A percentile compares a stretch with the other conserved stretches of the same genome.
phyloP scores from a whole-genome alignment of 441 rosid species.

The Populus hybrid region DNA sequence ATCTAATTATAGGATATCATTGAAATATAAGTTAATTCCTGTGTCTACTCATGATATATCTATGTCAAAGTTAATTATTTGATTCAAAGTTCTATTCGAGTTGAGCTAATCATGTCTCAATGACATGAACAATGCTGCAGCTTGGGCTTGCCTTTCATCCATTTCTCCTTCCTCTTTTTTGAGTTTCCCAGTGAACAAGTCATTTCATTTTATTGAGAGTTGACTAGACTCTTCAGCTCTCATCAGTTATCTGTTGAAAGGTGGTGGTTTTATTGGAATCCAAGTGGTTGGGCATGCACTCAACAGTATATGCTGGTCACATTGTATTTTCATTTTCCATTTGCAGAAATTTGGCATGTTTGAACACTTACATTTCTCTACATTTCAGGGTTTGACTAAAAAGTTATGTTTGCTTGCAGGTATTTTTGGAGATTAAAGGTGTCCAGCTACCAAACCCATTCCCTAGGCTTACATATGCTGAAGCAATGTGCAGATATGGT shows the following conservation, averaged over 20 bases:
- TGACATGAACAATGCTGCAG: not conserved
- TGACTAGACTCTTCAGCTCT: not conserved
- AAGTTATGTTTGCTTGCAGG: conserved; percentile 41
- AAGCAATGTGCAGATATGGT: conserved; percentile 85
- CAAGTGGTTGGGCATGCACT: not conserved
- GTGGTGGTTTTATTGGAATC: not conserved
- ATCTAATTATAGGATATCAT: not conserved
- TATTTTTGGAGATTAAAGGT: conserved; percentile 76
- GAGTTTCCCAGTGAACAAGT: not conserved
- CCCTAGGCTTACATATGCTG: conserved; percentile 88
- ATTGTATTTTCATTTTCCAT: not conserved
- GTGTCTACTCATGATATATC: too few relatives aligned
- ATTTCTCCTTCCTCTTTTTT: not conserved
- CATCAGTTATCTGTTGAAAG: not conserved
- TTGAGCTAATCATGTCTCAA: not conserved
- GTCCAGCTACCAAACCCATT: conserved; percentile 75
- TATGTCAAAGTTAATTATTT: not conserved
- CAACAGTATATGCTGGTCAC: not conserved
- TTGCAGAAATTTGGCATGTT: conserved; percentile 11
- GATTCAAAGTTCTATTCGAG: not conserved
- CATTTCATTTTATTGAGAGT: not conserved
- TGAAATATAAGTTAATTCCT: not conserved
- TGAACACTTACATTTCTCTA: not conserved
- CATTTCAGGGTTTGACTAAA: conserved; percentile 7
- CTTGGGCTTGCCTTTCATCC: not conserved